These are phyloP conservation scores for Trypanosoma grayi DNA, from an alignment of 208 protist species.

Conservation along the genomic window DNA sequence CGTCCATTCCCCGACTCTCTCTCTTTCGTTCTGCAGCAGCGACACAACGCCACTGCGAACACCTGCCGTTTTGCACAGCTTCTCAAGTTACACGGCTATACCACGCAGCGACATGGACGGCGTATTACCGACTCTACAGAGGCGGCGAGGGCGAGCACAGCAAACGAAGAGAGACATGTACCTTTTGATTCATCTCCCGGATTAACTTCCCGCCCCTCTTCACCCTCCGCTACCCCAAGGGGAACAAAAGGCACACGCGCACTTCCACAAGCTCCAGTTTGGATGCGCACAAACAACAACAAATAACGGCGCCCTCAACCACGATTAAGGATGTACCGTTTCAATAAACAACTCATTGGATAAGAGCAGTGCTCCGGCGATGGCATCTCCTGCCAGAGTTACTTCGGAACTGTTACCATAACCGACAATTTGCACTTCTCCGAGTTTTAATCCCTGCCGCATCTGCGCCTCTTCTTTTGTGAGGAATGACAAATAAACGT, in stretches of 20 bases:
- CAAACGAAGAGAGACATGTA: not conserved
- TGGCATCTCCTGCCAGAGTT: slow-evolving; percentile 25
- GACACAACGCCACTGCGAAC: not conserved
- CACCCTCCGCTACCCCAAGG: too few species aligned
- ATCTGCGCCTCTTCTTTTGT: slow-evolving; percentile 5
- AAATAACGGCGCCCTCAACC: too few species aligned
- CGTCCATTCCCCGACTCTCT: too few species aligned
- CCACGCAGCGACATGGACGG: not conserved
- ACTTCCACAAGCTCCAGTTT: too few species aligned
- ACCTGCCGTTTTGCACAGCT: not conserved
- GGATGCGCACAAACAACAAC: too few species aligned
- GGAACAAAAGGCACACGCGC: too few species aligned
- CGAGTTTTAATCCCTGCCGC: slow-evolving; percentile 11
- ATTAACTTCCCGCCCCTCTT: too few species aligned
- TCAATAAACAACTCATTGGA: not conserved
- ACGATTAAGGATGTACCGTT: too few species aligned
- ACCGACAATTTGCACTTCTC: slow-evolving; percentile 15
- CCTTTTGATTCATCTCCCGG: too few species aligned
- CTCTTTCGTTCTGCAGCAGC: not conserved
- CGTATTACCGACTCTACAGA: too few species aligned
- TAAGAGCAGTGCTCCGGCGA: slow-evolving; percentile 20
- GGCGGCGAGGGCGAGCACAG: not conserved
- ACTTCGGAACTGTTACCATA: not conserved
- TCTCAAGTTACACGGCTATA: not conserved
- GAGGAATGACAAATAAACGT: slow-evolving; percentile 50